These are phyloP conservation scores for Talaromyces islandicus DNA, from an alignment of 2,329 filamentous ascomycete genomes.

Conservation along the genomic window DNA sequence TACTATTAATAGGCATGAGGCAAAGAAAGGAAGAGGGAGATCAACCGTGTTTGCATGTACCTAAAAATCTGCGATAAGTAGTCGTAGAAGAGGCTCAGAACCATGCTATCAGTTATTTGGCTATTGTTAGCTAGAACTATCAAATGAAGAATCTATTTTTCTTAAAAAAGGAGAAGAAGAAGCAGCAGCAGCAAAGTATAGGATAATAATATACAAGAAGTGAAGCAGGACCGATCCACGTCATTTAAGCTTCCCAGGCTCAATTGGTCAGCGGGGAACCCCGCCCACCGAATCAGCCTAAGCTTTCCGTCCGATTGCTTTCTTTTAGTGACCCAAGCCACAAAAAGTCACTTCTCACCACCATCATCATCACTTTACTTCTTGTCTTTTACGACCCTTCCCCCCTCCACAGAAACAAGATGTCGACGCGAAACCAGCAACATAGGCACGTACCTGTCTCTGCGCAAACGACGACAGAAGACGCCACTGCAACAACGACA, in stretches of 20 bases:
- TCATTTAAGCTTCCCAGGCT: neutral
- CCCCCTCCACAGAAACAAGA: neutral
- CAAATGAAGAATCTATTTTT: too few relatives aligned
- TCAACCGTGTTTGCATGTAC: neutral
- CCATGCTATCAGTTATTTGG: neutral
- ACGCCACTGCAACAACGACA: conserved; percentile 15
- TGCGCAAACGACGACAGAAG: conserved; percentile 6
- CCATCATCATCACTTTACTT: neutral
- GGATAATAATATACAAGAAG: too few relatives aligned
- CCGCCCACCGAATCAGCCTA: neutral
- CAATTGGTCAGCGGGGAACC: neutral
- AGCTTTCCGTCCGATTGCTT: too few relatives aligned
- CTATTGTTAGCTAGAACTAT: neutral
- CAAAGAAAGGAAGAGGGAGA: neutral
- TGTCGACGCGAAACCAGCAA: conserved; percentile 21
- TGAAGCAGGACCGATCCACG: neutral
- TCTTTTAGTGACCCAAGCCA: too few relatives aligned
- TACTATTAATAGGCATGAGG: neutral
- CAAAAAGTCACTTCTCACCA: too few relatives aligned
- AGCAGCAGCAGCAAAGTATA: too few relatives aligned
- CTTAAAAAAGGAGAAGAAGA: too few relatives aligned
- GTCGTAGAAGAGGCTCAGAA: neutral
- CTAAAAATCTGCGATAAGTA: neutral
- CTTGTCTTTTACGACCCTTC: neutral
- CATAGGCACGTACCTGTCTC: conserved; percentile 3